Evolutionary conservation across 2,329 filamentous ascomycete species (phyloP), one percentile per base, ranked within the genome.

Genomic region (Penicillium sp.): DNA sequence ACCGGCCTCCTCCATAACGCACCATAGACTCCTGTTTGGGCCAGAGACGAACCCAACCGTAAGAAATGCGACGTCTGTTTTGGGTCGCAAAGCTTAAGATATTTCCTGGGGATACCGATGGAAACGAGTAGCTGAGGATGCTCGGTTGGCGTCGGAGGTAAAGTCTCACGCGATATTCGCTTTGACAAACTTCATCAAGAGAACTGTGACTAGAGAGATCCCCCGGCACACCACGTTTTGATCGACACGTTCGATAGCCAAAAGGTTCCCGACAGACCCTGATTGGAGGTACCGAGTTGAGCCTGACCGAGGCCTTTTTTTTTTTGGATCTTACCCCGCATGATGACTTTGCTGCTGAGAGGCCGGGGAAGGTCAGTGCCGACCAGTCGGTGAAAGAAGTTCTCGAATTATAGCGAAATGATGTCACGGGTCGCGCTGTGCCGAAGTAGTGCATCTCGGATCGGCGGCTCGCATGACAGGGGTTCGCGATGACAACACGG

Each of bases 361-460:
- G 37, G 37, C 12, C 13, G 13, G 27, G n/a, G 37, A 18, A 49
- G n/a, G 46, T 48, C 33, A 52, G 25, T 49, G 25, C 35, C 32
- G 31, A 40, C 43, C 46, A 49, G 49, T 55, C 54, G 49, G 53
- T 53, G 52, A 53, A 42, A 25, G 33, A 33, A 31, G 23, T 23
- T 32, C 4, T 18, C 15, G 10, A 28, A 20, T 42, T 18, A 27
- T 33, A 42, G 42, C 37, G 25, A 15, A 20, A 48, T 55, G 54
- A 55, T 55, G 49, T 53, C 49, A 56, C 43, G 4, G 28, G 18
- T n/a, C n/a, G 27, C 18, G 9, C 18, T 44, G 5, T 13, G 7
- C 27, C 27, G 24, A 35, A 7, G 29, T 28, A 27, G 23, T 41
- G 39, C 38, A 24, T 25, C 15, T 33, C 13, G 15, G 53, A 56